phyloP scores from a whole-genome alignment of 2,329 filamentous ascomycete species.

The Aspergillus sp. region DNA sequence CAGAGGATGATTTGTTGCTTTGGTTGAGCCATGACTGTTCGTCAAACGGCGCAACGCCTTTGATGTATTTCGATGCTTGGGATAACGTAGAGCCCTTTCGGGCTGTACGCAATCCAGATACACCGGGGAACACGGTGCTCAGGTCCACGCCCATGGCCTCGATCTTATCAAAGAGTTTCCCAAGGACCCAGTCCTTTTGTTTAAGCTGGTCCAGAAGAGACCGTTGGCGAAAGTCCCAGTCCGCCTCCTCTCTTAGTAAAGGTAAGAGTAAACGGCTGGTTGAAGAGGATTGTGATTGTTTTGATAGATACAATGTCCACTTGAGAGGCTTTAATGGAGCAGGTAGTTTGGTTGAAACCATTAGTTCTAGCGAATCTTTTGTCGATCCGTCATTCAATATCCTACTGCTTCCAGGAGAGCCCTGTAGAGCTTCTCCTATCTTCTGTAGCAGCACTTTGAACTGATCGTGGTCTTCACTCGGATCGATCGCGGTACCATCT shows the following conservation, averaged over 20 bases:
- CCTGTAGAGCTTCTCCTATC: slow-evolving; percentile 45
- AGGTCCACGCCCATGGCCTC: slow-evolving; percentile 53
- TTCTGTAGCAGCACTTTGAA: slow-evolving; percentile 53
- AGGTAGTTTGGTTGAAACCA: slow-evolving; percentile 47
- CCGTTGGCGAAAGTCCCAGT: slow-evolving; percentile 44
- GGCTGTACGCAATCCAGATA: slow-evolving; percentile 41
- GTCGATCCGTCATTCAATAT: slow-evolving; percentile 22
- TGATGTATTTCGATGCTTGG: slow-evolving; percentile 51
- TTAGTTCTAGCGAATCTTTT: slow-evolving; percentile 39
- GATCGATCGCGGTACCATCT: slow-evolving; percentile 54
- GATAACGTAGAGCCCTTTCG: slow-evolving; percentile 43
- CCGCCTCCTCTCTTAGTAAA: slow-evolving; percentile 45
- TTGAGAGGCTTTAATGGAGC: slow-evolving; percentile 47
- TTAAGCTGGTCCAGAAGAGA: slow-evolving; percentile 47
- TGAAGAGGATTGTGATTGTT: slow-evolving; percentile 35
- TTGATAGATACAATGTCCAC: slow-evolving; percentile 49
- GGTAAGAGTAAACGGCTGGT: slow-evolving; percentile 50
- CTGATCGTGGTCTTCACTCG: slow-evolving; percentile 53
- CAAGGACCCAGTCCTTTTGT: slow-evolving; percentile 57
- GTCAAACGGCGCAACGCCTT: slow-evolving; percentile 52
- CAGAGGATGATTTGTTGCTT: slow-evolving; percentile 11
- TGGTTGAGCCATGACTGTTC: slow-evolving; percentile 41
- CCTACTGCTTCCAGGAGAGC: slow-evolving; percentile 24
- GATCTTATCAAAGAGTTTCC: slow-evolving; percentile 55
- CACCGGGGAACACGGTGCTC: slow-evolving; percentile 53